Conservation (phyloP, 192 early-diverging fungal genomes). For the Pecoramyces ruminantium region DNA sequence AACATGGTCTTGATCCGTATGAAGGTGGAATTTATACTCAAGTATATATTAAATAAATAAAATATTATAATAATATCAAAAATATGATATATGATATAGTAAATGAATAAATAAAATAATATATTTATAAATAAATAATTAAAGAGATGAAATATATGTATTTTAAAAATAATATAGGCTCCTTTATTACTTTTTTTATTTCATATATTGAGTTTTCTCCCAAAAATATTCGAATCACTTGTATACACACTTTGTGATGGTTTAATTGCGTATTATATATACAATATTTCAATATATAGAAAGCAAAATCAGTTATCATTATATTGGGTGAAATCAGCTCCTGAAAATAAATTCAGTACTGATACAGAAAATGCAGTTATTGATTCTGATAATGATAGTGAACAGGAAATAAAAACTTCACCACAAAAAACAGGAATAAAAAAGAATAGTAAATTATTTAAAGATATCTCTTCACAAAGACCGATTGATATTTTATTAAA, state of each 20-base stretch:
- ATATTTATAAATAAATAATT: not conserved
- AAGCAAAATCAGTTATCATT: not conserved
- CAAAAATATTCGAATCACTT: not conserved
- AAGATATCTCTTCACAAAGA: not conserved
- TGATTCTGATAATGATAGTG: not conserved
- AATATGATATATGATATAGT: too few species aligned
- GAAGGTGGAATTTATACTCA: not conserved
- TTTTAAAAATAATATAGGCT: too few species aligned
- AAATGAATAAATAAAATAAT: too few species aligned
- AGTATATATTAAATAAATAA: not conserved
- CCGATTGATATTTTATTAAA: not conserved
- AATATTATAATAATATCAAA: too few species aligned
- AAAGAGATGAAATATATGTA: too few species aligned
- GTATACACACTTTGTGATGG: not conserved
- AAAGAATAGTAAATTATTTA: not conserved
- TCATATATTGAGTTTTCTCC: constrained; percentile 1
- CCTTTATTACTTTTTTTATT: constrained; percentile 1
- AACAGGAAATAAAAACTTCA: not conserved
- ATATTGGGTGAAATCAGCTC: not conserved
- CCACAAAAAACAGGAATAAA: not conserved
- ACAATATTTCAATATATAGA: not conserved
- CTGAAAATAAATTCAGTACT: not conserved
- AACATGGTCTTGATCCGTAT: not conserved
- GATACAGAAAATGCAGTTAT: not conserved
- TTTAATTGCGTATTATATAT: not conserved